These are phyloP conservation scores for Cyberlindnera xylosilytica DNA, from an alignment of 805 yeast genomes.

Conservation along the genomic window DNA sequence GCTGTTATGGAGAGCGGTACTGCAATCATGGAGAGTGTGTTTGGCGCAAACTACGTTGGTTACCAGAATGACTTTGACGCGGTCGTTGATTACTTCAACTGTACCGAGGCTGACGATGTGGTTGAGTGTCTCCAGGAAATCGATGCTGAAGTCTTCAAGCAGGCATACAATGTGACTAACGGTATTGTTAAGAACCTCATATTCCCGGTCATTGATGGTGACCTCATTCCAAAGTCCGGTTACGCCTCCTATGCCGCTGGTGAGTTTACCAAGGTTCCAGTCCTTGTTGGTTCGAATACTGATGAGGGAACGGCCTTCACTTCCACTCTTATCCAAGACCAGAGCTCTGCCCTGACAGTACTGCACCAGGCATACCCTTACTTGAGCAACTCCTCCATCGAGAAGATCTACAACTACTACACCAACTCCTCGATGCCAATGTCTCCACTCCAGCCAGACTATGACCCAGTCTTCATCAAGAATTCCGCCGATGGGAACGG, in stretches of 20 bases:
- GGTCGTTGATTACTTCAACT: slow-evolving; percentile 11
- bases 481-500: slow-evolving; percentile 1
- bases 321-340: not conserved
- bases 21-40: slow-evolving; percentile 4
- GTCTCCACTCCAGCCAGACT: slow-evolving; percentile 18
- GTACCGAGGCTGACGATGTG: slow-evolving; percentile 10
- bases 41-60: slow-evolving; percentile 4
- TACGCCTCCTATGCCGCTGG: slow-evolving; percentile 12
- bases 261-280: slow-evolving; percentile 19
- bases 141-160: slow-evolving; percentile 7
- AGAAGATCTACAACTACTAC: slow-evolving; percentile 5
- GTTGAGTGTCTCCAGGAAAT: slow-evolving; percentile 16
- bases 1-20: slow-evolving; percentile 20
- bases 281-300: slow-evolving; percentile 24
- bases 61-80: slow-evolving; percentile 6
- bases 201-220: slow-evolving; percentile 18
- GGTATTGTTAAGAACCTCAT: slow-evolving; percentile 4
- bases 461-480: slow-evolving; percentile 2
- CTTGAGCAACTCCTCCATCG: slow-evolving; percentile 12
- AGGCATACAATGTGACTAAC: slow-evolving; percentile 15
- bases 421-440: slow-evolving; percentile 3
- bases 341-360: slow-evolving; percentile 2
- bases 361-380: slow-evolving; percentile 1
- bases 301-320: slow-evolving; percentile 21
- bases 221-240: slow-evolving; percentile 16